Conservation (phyloP, 2,329 filamentous ascomycete genomes). For the Fusarium avenaceum region DNA sequence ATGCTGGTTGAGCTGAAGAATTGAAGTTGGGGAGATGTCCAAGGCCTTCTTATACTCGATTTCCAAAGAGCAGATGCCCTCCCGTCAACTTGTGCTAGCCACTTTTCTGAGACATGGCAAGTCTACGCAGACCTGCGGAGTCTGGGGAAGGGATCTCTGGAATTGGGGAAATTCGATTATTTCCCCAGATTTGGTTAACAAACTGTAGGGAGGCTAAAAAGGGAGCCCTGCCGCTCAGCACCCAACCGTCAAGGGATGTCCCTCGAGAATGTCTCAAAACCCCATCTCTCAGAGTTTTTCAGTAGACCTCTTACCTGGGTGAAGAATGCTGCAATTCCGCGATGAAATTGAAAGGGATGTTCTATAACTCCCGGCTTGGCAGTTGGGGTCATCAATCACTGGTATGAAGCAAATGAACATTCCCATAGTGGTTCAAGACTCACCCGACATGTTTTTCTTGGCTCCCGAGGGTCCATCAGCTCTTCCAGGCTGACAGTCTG, state of each 20-base stretch:
- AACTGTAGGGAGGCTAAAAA: neutral
- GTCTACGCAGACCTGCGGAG: neutral
- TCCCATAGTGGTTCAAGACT: neutral
- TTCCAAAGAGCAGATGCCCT: too few relatives aligned
- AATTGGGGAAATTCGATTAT: constrained; percentile 37
- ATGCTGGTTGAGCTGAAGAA: constrained; percentile 41
- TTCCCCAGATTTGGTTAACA: constrained; percentile 24
- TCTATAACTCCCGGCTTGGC: constrained; percentile 6
- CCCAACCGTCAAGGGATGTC: neutral
- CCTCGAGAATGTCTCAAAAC: constrained; percentile 31
- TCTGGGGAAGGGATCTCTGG: constrained; percentile 27
- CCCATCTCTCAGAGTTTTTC: neutral
- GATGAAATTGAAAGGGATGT: neutral
- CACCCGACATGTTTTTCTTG: neutral
- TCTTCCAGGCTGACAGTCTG: neutral
- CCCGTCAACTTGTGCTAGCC: accelerated
- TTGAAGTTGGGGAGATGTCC: constrained; percentile 12
- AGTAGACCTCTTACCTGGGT: neutral
- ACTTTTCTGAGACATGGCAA: neutral
- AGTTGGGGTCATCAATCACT: neutral
- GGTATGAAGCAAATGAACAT: accelerated
- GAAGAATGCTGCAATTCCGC: constrained; percentile 17
- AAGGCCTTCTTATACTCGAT: constrained; percentile 34
- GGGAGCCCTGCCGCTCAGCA: neutral
- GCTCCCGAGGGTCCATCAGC: neutral